Evolutionary conservation across 768 basidiomycete genomes (phyloP).

Genomic region (Sporobolomyces phaffii): DNA sequence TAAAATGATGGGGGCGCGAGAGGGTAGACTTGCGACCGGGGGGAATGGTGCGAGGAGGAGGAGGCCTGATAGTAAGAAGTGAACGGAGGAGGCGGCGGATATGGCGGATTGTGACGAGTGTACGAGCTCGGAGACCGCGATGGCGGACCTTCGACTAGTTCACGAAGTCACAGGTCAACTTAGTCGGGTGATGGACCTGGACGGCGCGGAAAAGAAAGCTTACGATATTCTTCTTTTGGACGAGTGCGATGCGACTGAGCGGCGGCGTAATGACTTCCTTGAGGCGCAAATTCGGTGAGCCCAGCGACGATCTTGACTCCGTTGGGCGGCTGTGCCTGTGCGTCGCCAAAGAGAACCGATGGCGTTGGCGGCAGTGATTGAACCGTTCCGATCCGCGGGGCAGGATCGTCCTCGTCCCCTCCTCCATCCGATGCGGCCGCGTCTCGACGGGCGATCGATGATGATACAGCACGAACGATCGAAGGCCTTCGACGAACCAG

Average conservation of each 20-base stretch:
- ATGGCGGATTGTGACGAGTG: background rate
- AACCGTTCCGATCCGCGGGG: background rate
- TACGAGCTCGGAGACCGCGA: background rate
- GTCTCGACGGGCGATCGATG: background rate
- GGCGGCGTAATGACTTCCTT: background rate
- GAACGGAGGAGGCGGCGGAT: background rate
- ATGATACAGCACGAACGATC: background rate
- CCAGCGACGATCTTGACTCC: background rate
- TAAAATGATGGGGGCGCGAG: background rate
- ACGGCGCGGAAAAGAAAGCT: background rate
- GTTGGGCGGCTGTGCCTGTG: background rate
- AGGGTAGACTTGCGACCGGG: background rate
- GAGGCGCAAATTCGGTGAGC: conserved; percentile 13
- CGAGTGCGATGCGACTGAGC: background rate
- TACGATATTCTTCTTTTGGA: background rate
- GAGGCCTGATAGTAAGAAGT: background rate
- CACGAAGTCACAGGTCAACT: background rate
- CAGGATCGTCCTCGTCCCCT: background rate
- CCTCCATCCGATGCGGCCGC: background rate
- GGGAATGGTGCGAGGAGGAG: background rate
- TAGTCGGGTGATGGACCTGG: background rate
- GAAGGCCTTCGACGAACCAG: background rate
- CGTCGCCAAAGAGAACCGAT: background rate
- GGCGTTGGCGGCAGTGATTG: background rate
- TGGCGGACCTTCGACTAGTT: background rate